Evolutionary conservation across 1,139 yeast genomes (phyloP), one percentile per base, ranked within the genome.

Genomic region (Arxiozyma heterogenica): DNA sequence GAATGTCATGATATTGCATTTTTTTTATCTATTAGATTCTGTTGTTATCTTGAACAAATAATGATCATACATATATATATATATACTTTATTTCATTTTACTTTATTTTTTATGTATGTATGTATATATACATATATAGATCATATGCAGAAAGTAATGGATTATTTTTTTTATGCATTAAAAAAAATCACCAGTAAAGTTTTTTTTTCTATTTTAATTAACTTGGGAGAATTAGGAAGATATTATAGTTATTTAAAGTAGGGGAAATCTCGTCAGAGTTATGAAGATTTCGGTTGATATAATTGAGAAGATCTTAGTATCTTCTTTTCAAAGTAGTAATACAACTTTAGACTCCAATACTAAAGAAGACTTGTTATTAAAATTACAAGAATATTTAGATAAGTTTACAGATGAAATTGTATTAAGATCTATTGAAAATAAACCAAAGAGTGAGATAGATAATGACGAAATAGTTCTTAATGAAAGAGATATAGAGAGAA

Each of bases 391-490:
- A 59, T 84, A 84, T 61, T 73, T 83, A 47, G 74, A 79, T 49
- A 67, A 83, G 58, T 84, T 84, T 62, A 75, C 84, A 17, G 74
- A 78, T 54, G 90, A 84, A 66, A 88, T 89, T 0, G 75, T 83
- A 1, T 64, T 79, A 17, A 65, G 91, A 57, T 77, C 90, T 1
- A 77, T 82, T 55, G 86, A 83, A 57, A 70, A 69, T 41, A 62
- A 68, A 41, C 46, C 69, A 0, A 74, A 70, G 51, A 75, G 71
- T 53, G 70, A 69, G 50, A 27, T 27, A 7, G 8, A 27, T 27
- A 27, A 27, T 27, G 30, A 7, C 8, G 57, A 54, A 11, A 53
- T 66, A 6, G 61, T 62, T 9, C 21, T 47, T 8, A 27, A 25
- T 41, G 67, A 65, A 46, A 57, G 58, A 25, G 71, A 67, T 50